Conservation (phyloP, 2,329 filamentous ascomycete genomes). For the Cercospora canescens region DNA sequence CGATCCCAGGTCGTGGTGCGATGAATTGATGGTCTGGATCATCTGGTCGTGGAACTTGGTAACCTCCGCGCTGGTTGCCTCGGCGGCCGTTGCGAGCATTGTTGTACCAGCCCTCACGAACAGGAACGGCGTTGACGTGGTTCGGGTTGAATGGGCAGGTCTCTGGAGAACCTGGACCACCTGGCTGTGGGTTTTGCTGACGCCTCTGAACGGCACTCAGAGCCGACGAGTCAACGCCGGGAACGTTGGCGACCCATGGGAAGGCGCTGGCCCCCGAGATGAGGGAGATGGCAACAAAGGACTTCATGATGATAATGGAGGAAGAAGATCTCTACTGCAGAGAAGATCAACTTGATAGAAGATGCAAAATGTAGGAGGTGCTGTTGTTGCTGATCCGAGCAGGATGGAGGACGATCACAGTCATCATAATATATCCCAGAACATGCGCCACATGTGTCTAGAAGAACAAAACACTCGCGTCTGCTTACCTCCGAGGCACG, state of each 20-base stretch:
- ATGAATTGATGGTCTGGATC: conserved; percentile 42
- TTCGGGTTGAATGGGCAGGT: conserved; percentile 43
- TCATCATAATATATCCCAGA: conserved; percentile 5
- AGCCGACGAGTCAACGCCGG: conserved; percentile 40
- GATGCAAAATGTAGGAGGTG: background rate
- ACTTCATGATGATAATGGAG: conserved; percentile 27
- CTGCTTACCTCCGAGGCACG: conserved; percentile 11
- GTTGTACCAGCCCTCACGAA: conserved; percentile 43
- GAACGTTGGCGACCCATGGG: conserved; percentile 40
- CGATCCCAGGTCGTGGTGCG: conserved; percentile 37
- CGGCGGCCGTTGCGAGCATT: conserved; percentile 43
- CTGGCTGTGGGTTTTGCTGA: conserved; percentile 34
- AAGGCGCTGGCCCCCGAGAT: conserved; percentile 36
- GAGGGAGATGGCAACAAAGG: conserved; percentile 25
- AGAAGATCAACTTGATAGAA: background rate
- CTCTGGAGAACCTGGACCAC: conserved; percentile 30
- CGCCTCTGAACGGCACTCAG: conserved; percentile 27
- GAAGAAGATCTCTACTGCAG: background rate
- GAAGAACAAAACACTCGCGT: background rate
- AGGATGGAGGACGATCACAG: background rate
- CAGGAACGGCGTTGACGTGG: conserved; percentile 39
- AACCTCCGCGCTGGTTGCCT: conserved; percentile 46
- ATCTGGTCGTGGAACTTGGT: conserved; percentile 46
- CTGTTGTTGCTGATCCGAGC: conserved; percentile 10
- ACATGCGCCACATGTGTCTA: conserved; percentile 3